Base-by-base conservation (phyloP, 1,284 basidiomycete genomes). In the Pterulicium gracile region DNA sequence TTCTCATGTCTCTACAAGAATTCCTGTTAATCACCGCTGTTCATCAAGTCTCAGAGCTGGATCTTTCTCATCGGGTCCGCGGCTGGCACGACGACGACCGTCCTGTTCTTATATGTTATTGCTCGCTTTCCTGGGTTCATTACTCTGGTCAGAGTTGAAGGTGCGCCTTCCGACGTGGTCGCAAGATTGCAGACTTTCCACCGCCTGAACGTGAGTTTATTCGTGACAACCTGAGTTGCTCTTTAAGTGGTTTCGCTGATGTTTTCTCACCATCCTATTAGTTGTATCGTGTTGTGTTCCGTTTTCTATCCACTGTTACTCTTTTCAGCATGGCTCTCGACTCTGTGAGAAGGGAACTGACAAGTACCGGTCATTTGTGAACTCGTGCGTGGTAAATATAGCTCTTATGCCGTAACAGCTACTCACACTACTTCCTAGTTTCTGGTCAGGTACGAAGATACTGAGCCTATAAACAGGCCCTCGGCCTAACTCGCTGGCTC, bases 171-270 rank as follows among this genome's bases (percentile, higher is more conserved):
- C 3, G 72, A 73, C 42, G 79, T 87, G 3, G 79, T 88, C 43
- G 70, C 83, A 14, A 67, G 84, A 44, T 67, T 88, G 0, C 65
- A 76, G 17, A 82, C 74, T 2, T 87, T 85, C 56, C 84, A 80
- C 57, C 73, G 81, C 47, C 64, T 87, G n/a, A 87, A 88, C 54
- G 84, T 86, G 47, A 51, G 82, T 61, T 32, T 24, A 45, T 51
- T n/a, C n/a, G n/a, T n/a, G n/a, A n/a, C n/a, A n/a, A n/a, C 43
- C 3, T 2, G 2, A 21, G 22, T 2, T 40, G 4, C 34, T 44
- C 36, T 45, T n/a, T 44, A 47, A 36, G 19, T 20, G 34, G 20
- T 12, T 18, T 7, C 43, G 22, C 10, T 23, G 41, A 5, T 32
- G 3, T 15, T 45, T 19, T 22, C 44, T 48, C 12, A 50, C 52